Conservation (phyloP, 495 filamentous ascomycete genomes). For the Copromyces sp. region DNA sequence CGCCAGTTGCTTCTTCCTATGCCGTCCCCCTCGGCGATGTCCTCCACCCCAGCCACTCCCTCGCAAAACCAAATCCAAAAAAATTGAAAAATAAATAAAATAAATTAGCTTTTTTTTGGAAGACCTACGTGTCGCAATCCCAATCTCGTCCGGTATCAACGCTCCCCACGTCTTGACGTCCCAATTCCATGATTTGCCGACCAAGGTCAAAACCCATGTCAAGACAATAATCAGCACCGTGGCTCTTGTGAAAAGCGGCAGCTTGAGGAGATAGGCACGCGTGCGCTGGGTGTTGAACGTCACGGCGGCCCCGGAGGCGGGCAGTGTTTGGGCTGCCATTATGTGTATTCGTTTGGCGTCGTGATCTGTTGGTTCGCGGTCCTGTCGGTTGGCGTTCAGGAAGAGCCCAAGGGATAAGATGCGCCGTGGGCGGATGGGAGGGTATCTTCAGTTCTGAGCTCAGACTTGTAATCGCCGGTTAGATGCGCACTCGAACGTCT, state of each 20-base stretch:
- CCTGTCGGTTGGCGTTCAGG: background rate
- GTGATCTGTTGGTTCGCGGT: background rate
- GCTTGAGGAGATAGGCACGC: conserved; percentile 61
- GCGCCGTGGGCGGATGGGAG: background rate
- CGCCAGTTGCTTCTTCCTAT: background rate
- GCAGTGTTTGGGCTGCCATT: conserved; percentile 11
- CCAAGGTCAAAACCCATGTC: conserved; percentile 57
- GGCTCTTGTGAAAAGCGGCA: conserved; percentile 82
- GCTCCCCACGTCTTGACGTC: conserved; percentile 64
- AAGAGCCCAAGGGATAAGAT: background rate
- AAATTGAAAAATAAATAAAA: background rate
- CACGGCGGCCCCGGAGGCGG: background rate
- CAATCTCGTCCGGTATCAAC: conserved; percentile 65
- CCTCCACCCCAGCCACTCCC: background rate
- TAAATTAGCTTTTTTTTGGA: background rate
- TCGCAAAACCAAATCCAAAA: background rate
- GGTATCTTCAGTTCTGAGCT: background rate
- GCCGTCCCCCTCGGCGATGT: background rate
- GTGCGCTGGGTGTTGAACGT: conserved; percentile 32
- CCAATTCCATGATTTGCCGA: conserved; percentile 42
- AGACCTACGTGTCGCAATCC: conserved; percentile 62
- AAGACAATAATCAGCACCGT: conserved; percentile 55
- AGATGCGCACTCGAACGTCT: background rate
- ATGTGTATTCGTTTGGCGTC: background rate
- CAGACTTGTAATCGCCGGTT: background rate